Evolutionary conservation across 805 yeast genomes (phyloP).

Genomic region (Candida sanyiensis): DNA sequence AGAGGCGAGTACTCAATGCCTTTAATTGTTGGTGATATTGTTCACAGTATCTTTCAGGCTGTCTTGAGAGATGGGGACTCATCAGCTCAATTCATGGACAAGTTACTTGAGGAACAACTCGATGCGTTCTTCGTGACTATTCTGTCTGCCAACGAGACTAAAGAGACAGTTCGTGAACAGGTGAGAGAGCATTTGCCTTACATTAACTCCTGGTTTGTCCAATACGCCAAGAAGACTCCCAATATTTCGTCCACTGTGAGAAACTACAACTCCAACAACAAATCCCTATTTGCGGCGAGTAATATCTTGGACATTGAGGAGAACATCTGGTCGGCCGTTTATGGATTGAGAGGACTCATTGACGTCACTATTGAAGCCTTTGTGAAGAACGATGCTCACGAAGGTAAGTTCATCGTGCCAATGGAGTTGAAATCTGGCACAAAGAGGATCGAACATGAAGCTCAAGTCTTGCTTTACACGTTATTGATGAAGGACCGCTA

Average conservation of each 20-base stretch:
- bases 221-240: slow-evolving; percentile 35
- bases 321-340: slow-evolving; percentile 84
- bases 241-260: slow-evolving; percentile 18
- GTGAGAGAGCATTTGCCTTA: slow-evolving; percentile 45
- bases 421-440: slow-evolving; percentile 88
- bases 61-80: slow-evolving; percentile 34
- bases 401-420: slow-evolving; percentile 57
- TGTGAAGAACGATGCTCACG: slow-evolving; percentile 29
- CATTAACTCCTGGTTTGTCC: slow-evolving; percentile 47
- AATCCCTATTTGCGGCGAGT: slow-evolving; percentile 45
- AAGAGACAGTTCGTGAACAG: slow-evolving; percentile 37
- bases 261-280: slow-evolving; percentile 28
- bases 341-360: slow-evolving; percentile 82
- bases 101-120: slow-evolving; percentile 35
- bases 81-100: slow-evolving; percentile 25
- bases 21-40: slow-evolving; percentile 72
- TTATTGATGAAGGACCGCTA: slow-evolving; percentile 76
- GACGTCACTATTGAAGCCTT: slow-evolving; percentile 79
- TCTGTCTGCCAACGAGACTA: slow-evolving; percentile 48
- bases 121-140: slow-evolving; percentile 43
- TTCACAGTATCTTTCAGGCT: slow-evolving; percentile 66
- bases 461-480: slow-evolving; percentile 81
- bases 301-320: slow-evolving; percentile 83
- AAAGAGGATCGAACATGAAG: slow-evolving; percentile 64
- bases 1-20: slow-evolving; percentile 64